phyloP scores from a whole-genome alignment of 2,329 filamentous ascomycete genomes.

The Penicillium sp. region DNA sequence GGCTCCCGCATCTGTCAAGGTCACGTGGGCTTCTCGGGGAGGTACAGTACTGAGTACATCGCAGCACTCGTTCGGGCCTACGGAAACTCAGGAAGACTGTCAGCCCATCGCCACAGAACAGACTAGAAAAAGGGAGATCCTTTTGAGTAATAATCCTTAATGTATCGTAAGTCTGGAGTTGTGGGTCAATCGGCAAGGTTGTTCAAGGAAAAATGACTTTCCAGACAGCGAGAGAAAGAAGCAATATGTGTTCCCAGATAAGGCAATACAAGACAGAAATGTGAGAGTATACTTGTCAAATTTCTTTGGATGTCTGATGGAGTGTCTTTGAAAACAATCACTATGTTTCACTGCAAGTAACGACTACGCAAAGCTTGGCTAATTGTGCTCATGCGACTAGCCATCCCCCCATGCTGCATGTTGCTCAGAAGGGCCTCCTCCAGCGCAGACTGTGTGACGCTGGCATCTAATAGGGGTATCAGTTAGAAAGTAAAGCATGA shows the following conservation, averaged over 20 bases:
- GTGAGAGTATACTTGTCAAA: too few species aligned
- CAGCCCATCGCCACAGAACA: too few species aligned
- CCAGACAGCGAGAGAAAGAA: too few species aligned
- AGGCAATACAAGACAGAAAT: too few species aligned
- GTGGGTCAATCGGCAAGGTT: too few species aligned
- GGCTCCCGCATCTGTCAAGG: conserved; percentile 2
- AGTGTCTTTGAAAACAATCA: too few species aligned
- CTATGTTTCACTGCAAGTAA: conserved; percentile 41
- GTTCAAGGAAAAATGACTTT: too few species aligned
- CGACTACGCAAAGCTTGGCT: conserved; percentile 58
- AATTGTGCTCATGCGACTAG: conserved; percentile 53
- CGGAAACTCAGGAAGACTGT: neutral
- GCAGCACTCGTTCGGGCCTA: conserved; percentile 5
- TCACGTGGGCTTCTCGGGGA: conserved; percentile 6
- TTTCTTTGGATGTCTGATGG: too few species aligned
- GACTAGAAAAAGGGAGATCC: too few species aligned
- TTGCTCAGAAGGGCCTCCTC: conserved; percentile 66
- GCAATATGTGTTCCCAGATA: too few species aligned
- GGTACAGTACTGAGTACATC: conserved; percentile 6
- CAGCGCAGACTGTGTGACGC: conserved; percentile 65
- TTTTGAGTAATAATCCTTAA: too few species aligned
- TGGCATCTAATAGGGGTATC: conserved; percentile 51
- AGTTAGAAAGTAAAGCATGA: neutral
- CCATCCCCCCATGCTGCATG: conserved; percentile 57
- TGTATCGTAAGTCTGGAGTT: too few species aligned